Evolutionary conservation across 2,329 filamentous ascomycete genomes (phyloP).

Genomic region (Ilyonectria sp.): DNA sequence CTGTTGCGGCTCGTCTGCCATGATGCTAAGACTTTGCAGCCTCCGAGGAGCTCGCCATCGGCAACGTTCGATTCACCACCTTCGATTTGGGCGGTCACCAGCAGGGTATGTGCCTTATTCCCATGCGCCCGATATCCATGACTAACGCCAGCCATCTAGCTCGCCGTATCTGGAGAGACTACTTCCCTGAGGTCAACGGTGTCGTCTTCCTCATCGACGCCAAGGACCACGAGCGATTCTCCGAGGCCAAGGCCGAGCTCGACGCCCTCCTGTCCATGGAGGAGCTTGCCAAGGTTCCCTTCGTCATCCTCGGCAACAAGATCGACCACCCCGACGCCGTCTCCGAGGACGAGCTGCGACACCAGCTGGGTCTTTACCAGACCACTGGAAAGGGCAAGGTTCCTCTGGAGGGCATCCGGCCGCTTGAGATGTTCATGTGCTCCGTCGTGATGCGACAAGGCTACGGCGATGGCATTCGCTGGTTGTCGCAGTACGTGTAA

Average conservation of each 20-base stretch:
- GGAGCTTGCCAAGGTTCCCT: conserved; percentile 94
- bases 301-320: conserved; percentile 98
- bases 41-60: conserved; percentile 92
- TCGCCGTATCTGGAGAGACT: conserved; percentile 95
- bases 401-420: conserved; percentile 90
- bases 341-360: conserved; percentile 94
- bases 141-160: conserved; percentile 65
- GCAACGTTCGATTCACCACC: conserved; percentile 94
- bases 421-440: conserved; percentile 99
- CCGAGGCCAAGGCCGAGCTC: conserved; percentile 96
- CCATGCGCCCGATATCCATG: not conserved
- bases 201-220: conserved; percentile 99
- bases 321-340: conserved; percentile 98
- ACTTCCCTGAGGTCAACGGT: conserved; percentile 95
- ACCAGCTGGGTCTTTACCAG: conserved; percentile 94
- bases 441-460: conserved; percentile 98
- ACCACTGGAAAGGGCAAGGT: conserved; percentile 97
- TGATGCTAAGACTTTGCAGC: conserved; percentile 63
- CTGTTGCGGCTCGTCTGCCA: not conserved
- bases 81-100: conserved; percentile 95
- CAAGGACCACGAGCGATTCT: conserved; percentile 95
- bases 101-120: conserved; percentile 73
- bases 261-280: conserved; percentile 97
- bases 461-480: conserved; percentile 92
- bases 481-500: conserved; percentile 94